A percentile compares a stretch with the other conserved stretches of the same genome.
phyloP scores from a whole-genome alignment of 2,329 filamentous ascomycete species.

The Colletotrichum salicis region DNA sequence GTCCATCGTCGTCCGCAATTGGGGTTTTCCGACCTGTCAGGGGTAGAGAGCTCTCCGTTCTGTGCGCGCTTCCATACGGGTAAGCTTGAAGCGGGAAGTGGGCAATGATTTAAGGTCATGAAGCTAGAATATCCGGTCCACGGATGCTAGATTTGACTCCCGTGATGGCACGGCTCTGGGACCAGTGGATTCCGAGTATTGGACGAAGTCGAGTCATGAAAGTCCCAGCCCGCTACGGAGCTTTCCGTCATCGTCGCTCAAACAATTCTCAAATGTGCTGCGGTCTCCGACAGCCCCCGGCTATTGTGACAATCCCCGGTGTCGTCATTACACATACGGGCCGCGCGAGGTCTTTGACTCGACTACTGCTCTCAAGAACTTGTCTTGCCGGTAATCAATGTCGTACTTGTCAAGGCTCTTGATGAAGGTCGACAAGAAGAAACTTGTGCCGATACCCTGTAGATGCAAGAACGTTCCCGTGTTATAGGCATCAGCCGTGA shows the following conservation, averaged over 20 bases:
- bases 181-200: too few relatives aligned
- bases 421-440: constrained; percentile 72
- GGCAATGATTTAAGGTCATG: background rate
- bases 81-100: background rate
- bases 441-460: constrained; percentile 68
- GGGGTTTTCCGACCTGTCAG: background rate
- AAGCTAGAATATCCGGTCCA: background rate
- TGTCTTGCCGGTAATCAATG: constrained; percentile 74
- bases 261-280: too few relatives aligned
- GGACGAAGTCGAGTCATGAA: too few relatives aligned
- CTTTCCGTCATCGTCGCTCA: too few relatives aligned
- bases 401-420: constrained; percentile 65
- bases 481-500: constrained; percentile 68
- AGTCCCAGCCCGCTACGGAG: too few relatives aligned
- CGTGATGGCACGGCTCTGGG: too few relatives aligned
- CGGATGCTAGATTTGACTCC: too few relatives aligned
- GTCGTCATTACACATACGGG: too few relatives aligned
- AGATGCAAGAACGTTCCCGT: constrained; percentile 74
- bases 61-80: background rate
- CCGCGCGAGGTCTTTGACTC: constrained; percentile 58
- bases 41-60: background rate
- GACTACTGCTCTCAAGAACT: constrained; percentile 76
- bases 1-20: background rate
- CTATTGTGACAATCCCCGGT: too few relatives aligned
- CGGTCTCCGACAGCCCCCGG: too few relatives aligned